Percentiles rank a stretch among this genome's conserved stretches.
These are phyloP conservation scores for Tricholoma bakamatsutake DNA, from an alignment of 768 basidiomycete genomes.

Conservation along the genomic window DNA sequence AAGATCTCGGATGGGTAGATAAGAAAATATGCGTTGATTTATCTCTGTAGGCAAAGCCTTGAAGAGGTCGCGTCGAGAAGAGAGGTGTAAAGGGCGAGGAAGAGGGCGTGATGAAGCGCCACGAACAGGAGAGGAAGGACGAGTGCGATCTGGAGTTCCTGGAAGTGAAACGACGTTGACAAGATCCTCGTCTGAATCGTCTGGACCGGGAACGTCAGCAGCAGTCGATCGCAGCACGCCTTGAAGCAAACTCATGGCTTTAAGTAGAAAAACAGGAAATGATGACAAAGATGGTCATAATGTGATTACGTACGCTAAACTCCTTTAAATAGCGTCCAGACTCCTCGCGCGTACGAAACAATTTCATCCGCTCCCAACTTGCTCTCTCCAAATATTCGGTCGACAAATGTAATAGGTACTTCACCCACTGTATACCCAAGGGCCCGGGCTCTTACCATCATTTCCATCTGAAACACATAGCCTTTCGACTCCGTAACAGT, in stretches of 20 bases:
- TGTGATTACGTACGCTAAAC: constrained; percentile 39
- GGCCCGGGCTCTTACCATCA: constrained; percentile 87
- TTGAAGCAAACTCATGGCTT: constrained; percentile 59
- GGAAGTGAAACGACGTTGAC: constrained; percentile 69
- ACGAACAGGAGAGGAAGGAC: constrained; percentile 50
- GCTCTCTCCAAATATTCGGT: constrained; percentile 90
- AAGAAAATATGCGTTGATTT: constrained; percentile 70
- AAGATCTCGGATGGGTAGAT: constrained; percentile 57
- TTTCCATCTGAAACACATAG: constrained; percentile 98
- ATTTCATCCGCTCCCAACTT: constrained; percentile 87
- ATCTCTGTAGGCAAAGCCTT: constrained; percentile 74
- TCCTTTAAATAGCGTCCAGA: constrained; percentile 71
- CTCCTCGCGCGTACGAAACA: constrained; percentile 81
- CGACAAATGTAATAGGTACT: constrained; percentile 92
- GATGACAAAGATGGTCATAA: constrained; percentile 24
- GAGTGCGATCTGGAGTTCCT: constrained; percentile 61
- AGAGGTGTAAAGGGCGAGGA: constrained; percentile 42
- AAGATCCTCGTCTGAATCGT: constrained; percentile 59
- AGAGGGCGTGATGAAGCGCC: constrained; percentile 42
- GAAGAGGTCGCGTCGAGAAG: constrained; percentile 52
- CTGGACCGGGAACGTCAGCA: constrained; percentile 19
- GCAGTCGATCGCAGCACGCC: constrained; percentile 55
- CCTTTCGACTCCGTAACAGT: constrained; percentile 80
- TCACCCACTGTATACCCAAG: constrained; percentile 85
- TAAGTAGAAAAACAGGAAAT: not conserved